Base-by-base conservation (phyloP, 1,139 yeast genomes). In the Candida labiduridarum region DNA sequence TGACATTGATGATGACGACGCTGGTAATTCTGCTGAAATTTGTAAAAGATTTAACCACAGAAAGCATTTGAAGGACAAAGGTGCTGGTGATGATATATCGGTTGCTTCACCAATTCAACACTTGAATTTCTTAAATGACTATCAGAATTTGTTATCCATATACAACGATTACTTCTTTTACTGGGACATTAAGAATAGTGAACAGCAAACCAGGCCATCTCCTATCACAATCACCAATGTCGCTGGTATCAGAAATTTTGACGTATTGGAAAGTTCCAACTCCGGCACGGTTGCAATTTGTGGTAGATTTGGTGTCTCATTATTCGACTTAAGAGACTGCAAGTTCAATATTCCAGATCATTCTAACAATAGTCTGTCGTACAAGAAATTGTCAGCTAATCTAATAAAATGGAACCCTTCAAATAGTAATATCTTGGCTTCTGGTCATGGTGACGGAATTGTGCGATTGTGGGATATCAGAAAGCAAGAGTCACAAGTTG, bases 381-480 rank as follows among this genome's bases (percentile, higher is more conserved):
- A 57, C 54, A 46, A 62, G 59, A 48, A 48, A 48, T 54, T 68
- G 47, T 61, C 63, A 2, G 59, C 76, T 0, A 76, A 78, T 43
- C 56, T 70, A 27, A 80, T 85, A 45, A 78, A 76, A 61, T 89
- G 96, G 95, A 79, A 85, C 46, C 79, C 85, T 1, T 61, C 67
- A 7, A 79, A 87, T 62, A 80, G 82, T 16, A 78, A 85, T 58
- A 71, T 83, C 15, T 73, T 89, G 41, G 90, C 92, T 1, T 82
- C 91, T 2, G 82, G 86, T 6, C 88, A 84, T 58, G 72, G 75
- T 45, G 85, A 83, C 57, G 82, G 82, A 3, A 68, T 80, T 1
- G 78, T 86, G 43, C 72, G 85, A 57, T 70, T 89, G 42, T 89
- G 96, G 95, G 96, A 89, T 67, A 80, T 87, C 44, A 75, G 96